Evolutionary conservation across 768 basidiomycete species (phyloP).

Genomic region (Suillus occidentalis): DNA sequence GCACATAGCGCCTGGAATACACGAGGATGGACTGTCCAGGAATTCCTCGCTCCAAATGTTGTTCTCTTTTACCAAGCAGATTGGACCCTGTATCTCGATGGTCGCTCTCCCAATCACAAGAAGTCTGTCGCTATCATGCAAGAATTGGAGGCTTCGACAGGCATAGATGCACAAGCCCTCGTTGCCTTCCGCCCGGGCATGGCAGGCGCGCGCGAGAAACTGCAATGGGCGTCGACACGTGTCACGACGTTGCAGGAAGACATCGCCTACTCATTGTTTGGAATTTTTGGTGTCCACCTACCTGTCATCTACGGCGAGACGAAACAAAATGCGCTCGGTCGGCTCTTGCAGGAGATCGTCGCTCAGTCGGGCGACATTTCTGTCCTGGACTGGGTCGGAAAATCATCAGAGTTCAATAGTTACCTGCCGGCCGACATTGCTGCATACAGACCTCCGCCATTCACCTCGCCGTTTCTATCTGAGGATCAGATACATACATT

Average conservation of each 20-base stretch:
- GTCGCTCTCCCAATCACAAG: background rate
- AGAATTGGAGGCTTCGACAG: background rate
- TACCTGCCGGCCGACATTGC: background rate
- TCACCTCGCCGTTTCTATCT: background rate
- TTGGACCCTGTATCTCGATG: background rate
- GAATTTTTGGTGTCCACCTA: conserved; percentile 1
- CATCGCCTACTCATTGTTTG: conserved; percentile 6
- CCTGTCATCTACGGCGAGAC: conserved; percentile 5
- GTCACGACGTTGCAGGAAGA: conserved; percentile 4
- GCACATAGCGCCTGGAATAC: background rate
- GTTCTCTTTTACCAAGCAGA: conserved; percentile 3
- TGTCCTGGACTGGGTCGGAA: conserved; percentile 4
- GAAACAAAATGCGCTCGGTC: conserved; percentile 1
- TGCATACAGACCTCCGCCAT: background rate
- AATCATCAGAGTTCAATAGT: background rate
- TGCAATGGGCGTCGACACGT: conserved; percentile 3
- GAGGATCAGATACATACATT: background rate
- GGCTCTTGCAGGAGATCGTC: conserved; percentile 2
- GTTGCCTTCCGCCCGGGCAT: background rate
- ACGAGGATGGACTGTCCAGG: conserved; percentile 6
- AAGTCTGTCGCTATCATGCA: background rate
- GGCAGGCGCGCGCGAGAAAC: background rate
- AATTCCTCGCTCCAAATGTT: background rate
- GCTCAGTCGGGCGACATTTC: conserved; percentile 2
- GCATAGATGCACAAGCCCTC: background rate